phyloP scores from a whole-genome alignment of 2,329 filamentous ascomycete genomes.

The Ramularia endophylla region DNA sequence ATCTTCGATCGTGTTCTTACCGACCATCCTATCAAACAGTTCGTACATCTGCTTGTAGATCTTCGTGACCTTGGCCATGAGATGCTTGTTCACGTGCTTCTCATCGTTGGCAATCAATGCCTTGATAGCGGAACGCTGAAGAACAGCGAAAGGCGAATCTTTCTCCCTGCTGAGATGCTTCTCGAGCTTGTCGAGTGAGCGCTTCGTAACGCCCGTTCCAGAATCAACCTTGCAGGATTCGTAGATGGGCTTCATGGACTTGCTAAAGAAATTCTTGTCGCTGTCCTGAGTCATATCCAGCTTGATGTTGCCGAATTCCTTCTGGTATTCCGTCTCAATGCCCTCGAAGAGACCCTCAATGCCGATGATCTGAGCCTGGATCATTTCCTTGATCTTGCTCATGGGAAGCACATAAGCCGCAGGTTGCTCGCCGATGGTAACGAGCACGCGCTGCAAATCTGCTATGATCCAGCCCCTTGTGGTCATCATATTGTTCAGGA shows the following conservation, averaged over 20 bases:
- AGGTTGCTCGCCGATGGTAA: not conserved
- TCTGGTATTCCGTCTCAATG: not conserved
- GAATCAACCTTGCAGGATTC: conserved; percentile 3
- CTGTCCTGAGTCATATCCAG: conserved; percentile 7
- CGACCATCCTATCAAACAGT: too few species aligned
- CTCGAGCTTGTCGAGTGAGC: not conserved
- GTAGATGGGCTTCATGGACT: conserved; percentile 8
- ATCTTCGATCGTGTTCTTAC: too few species aligned
- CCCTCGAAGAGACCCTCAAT: not conserved
- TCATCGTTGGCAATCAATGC: too few species aligned
- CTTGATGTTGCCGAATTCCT: conserved; percentile 5
- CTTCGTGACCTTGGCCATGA: too few species aligned
- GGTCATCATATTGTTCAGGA: not conserved
- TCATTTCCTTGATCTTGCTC: conserved; percentile 1
- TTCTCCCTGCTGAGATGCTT: not conserved
- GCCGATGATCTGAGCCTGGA: conserved; percentile 1
- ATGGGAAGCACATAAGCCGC: conserved; percentile 3
- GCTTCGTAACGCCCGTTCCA: conserved; percentile 2
- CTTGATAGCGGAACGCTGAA: too few species aligned
- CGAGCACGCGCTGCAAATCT: too few species aligned
- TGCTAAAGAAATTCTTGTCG: conserved; percentile 5
- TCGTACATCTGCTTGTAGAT: too few species aligned
- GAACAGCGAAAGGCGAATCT: too few species aligned
- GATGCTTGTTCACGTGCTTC: too few species aligned
- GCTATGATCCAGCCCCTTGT: not conserved